Percentiles rank a stretch among this genome's conserved stretches.
Evolutionary conservation across 495 filamentous ascomycete genomes (phyloP).

Genomic region (Penicillium silybi): DNA sequence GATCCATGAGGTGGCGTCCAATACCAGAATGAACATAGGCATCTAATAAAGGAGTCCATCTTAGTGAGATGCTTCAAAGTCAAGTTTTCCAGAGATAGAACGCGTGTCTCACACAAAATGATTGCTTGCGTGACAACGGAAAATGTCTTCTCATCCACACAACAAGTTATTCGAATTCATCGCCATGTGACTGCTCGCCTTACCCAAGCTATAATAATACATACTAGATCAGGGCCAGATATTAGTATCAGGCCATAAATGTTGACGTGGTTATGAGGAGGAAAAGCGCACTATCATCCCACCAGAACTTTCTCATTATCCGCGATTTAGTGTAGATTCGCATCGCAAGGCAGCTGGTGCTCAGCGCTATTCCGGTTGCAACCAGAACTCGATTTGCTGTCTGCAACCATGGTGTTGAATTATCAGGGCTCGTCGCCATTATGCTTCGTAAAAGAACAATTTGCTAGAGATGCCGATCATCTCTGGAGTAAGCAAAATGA

Average conservation of each 20-base stretch:
- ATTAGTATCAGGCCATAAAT: background rate
- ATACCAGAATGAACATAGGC: background rate
- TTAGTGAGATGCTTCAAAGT: background rate
- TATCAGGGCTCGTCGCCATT: background rate
- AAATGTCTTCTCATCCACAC: background rate
- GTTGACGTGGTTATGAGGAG: background rate
- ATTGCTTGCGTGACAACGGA: background rate
- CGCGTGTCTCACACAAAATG: background rate
- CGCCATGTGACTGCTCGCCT: background rate
- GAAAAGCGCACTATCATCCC: constrained; percentile 3
- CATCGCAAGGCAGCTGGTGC: constrained; percentile 6
- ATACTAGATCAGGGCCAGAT: background rate
- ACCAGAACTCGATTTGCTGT: too few relatives aligned
- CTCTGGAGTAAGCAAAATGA: too few relatives aligned
- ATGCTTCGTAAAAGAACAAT: too few relatives aligned
- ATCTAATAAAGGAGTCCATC: background rate
- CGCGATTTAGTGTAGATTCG: background rate
- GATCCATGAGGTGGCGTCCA: background rate
- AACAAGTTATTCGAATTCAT: background rate
- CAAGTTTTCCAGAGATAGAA: background rate
- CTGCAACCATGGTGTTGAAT: constrained; percentile 1
- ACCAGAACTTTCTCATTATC: constrained; percentile 10
- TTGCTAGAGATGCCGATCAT: too few relatives aligned
- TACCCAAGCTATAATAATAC: constrained; percentile 1
- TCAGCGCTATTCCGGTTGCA: background rate